phyloP scores from a whole-genome alignment of 148 eudicot genomes.

The Persicaria tinctoria region DNA sequence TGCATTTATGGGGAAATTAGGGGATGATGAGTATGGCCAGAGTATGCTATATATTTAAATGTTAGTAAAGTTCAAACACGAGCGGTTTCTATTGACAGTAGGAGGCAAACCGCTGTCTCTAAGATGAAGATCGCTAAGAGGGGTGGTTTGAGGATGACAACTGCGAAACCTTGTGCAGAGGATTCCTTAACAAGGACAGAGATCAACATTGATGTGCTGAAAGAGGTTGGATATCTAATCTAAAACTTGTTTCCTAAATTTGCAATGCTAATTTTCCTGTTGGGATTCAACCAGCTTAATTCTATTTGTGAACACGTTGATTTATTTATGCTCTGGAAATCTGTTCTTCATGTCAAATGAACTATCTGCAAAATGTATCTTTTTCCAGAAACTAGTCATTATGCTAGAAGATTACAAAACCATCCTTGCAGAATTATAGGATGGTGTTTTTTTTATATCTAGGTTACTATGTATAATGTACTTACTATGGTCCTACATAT shows the following conservation, averaged over 20 bases:
- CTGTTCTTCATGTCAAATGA: not conserved
- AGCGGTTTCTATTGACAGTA: constrained; percentile 54
- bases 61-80: constrained; percentile 64
- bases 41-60: constrained; percentile 56
- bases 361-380: too few species aligned
- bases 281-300: not conserved
- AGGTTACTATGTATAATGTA: not conserved
- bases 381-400: too few species aligned
- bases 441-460: not conserved
- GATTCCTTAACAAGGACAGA: constrained; percentile 75
- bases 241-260: not conserved
- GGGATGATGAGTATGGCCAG: constrained; percentile 78
- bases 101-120: constrained; percentile 55
- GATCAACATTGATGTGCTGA: constrained; percentile 79
- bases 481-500: not conserved
- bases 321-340: not conserved
- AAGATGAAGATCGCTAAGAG: constrained; percentile 76
- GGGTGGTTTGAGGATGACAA: constrained; percentile 55
- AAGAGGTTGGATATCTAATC: constrained; percentile 52
- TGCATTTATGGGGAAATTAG: constrained; percentile 94
- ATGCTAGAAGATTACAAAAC: too few species aligned
- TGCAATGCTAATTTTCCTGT: not conserved
- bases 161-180: constrained; percentile 73
- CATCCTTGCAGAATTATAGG: not conserved
- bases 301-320: not conserved